A percentile compares a stretch with the other conserved stretches of the same genome.
phyloP scores from a whole-genome alignment of 345 rosid species.

The Boechera retrofracta region DNA sequence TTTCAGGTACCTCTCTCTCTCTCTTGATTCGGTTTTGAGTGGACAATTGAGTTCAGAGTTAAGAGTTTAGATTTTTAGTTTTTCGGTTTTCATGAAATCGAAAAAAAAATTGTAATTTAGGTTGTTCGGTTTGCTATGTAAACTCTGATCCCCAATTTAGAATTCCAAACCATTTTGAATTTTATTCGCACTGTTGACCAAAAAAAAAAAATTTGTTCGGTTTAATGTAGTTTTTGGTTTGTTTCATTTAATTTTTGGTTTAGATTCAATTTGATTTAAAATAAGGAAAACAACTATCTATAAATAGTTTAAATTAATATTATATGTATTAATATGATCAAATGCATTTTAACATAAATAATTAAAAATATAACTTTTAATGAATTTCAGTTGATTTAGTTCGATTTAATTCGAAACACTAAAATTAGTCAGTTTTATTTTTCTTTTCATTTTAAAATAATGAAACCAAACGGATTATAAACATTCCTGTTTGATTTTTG shows the following conservation, averaged over 20 bases:
- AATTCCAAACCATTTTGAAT: too few relatives aligned
- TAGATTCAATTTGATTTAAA: neutral
- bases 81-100: neutral
- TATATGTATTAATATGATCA: neutral
- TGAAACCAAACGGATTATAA: neutral
- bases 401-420: neutral
- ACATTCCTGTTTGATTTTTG: neutral
- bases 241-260: neutral
- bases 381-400: neutral
- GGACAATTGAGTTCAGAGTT: neutral
- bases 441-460: neutral
- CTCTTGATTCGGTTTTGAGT: slow-evolving; percentile 17
- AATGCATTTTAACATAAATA: neutral
- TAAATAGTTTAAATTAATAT: neutral
- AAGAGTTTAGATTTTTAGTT: neutral
- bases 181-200: too few relatives aligned
- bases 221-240: neutral
- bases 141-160: too few relatives aligned
- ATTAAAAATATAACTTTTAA: neutral
- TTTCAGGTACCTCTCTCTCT: slow-evolving; percentile 72
- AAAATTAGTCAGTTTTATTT: neutral
- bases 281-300: neutral
- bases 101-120: neutral
- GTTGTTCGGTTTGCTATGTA: neutral
- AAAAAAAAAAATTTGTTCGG: neutral